Evolutionary conservation across 176 grass and related monocot genomes (phyloP).

Genomic region (Oryza meyeriana): DNA sequence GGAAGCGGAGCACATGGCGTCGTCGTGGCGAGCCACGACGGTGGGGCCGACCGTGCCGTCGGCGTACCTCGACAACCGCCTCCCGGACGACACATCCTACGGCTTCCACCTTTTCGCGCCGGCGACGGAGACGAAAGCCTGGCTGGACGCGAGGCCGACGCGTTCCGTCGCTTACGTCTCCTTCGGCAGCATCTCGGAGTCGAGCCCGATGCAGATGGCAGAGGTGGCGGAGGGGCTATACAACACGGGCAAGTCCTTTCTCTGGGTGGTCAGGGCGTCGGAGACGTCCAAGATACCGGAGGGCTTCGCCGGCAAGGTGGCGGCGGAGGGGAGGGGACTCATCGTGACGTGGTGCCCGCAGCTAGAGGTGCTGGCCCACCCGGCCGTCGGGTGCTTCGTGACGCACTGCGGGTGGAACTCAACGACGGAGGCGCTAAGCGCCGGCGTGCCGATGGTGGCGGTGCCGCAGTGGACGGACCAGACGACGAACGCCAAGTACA

Average conservation of each 20-base stretch:
- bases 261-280: conserved; percentile 46
- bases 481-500: conserved; percentile 55
- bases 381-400: conserved; percentile 54
- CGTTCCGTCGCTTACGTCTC: conserved; percentile 47
- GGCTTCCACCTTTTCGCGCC: conserved; percentile 44
- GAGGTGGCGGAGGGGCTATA: conserved; percentile 47
- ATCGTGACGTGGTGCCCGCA: conserved; percentile 53
- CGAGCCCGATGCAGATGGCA: conserved; percentile 25
- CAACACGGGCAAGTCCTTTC: not conserved
- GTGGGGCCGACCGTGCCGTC: conserved; percentile 34
- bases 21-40: conserved; percentile 21
- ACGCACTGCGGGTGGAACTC: conserved; percentile 87
- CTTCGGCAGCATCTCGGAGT: conserved; percentile 43
- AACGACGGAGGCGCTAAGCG: conserved; percentile 20
- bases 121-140: not conserved
- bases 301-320: conserved; percentile 13
- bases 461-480: conserved; percentile 69
- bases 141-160: conserved; percentile 24
- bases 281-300: conserved; percentile 27
- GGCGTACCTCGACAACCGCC: conserved; percentile 35
- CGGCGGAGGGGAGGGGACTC: not conserved
- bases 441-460: conserved; percentile 33
- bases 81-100: conserved; percentile 40
- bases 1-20: conserved; percentile 38
- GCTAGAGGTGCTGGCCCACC: conserved; percentile 59